These are phyloP conservation scores for Plantago ovata DNA, from an alignment of 257 asterid species.

Conservation along the genomic window DNA sequence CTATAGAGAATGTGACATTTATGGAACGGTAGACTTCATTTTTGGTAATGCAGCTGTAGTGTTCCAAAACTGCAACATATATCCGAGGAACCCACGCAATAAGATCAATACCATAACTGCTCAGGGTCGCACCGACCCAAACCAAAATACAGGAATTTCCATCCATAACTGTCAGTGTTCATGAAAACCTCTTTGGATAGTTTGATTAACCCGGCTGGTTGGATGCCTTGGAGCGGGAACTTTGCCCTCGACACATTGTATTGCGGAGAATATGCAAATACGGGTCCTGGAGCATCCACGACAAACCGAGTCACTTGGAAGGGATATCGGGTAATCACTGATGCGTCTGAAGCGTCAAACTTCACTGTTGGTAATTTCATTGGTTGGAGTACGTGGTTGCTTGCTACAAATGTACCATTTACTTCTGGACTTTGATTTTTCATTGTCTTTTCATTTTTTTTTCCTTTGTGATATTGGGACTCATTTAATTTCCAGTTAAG, in stretches of 20 bases:
- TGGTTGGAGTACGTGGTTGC: conserved; percentile 43
- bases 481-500: too few species aligned
- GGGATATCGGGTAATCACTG: conserved; percentile 40
- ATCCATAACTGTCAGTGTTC: conserved; percentile 39
- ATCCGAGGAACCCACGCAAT: conserved; percentile 58
- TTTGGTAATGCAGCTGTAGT: conserved; percentile 54
- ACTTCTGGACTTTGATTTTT: conserved; percentile 40
- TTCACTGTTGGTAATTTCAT: conserved; percentile 45
- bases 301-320: conserved; percentile 40
- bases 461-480: too few species aligned
- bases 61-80: conserved; percentile 48
- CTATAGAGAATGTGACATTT: conserved; percentile 41
- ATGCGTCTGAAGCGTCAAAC: conserved; percentile 33
- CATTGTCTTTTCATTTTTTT: too few species aligned
- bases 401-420: conserved; percentile 46
- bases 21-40: conserved; percentile 62
- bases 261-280: conserved; percentile 51
- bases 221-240: conserved; percentile 44
- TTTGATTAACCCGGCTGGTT: conserved; percentile 45
- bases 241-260: conserved; percentile 38
- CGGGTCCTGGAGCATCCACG: conserved; percentile 42
- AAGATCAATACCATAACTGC: conserved; percentile 65
- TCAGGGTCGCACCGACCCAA: conserved; percentile 54
- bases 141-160: conserved; percentile 54
- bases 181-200: conserved; percentile 36